A percentile compares a stretch with the other conserved stretches of the same genome.
phyloP scores from a whole-genome alignment of 306 rosid genomes.

The Ceratonia siliqua region DNA sequence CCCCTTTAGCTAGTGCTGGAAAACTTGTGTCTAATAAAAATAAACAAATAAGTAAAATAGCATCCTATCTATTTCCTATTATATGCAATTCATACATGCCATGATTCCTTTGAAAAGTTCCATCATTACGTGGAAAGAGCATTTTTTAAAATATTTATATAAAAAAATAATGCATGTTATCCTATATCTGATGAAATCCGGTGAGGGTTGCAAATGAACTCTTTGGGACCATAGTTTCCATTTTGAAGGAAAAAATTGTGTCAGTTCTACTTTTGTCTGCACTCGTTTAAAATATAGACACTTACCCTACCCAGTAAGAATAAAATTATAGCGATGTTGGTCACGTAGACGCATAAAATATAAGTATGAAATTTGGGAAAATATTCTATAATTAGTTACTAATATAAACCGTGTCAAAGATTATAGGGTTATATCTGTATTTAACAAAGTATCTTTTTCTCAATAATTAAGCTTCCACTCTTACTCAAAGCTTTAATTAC shows the following conservation, averaged over 20 bases:
- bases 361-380: constrained; percentile 25
- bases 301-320: background rate
- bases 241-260: constrained; percentile 7
- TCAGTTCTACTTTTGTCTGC: constrained; percentile 23
- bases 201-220: constrained; percentile 1
- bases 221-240: constrained; percentile 24
- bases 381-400: constrained; percentile 27
- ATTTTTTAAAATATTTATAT: background rate
- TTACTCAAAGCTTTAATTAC: constrained; percentile 41
- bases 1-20: constrained; percentile 30
- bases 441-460: constrained; percentile 38
- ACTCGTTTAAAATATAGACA: constrained; percentile 24
- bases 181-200: constrained; percentile 29
- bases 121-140: constrained; percentile 49
- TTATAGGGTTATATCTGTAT: constrained; percentile 33
- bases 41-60: constrained; percentile 11
- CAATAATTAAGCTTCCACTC: constrained; percentile 38
- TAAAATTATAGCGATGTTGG: constrained; percentile 23
- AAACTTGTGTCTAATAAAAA: constrained; percentile 41
- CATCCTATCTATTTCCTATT: constrained; percentile 36
- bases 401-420: constrained; percentile 15
- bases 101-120: constrained; percentile 50
- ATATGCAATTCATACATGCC: constrained; percentile 36
- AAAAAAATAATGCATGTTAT: constrained; percentile 27
- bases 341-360: constrained; percentile 37